These are phyloP conservation scores for Pichia sp. DNA, from an alignment of 1,139 yeast species.

Conservation along the genomic window DNA sequence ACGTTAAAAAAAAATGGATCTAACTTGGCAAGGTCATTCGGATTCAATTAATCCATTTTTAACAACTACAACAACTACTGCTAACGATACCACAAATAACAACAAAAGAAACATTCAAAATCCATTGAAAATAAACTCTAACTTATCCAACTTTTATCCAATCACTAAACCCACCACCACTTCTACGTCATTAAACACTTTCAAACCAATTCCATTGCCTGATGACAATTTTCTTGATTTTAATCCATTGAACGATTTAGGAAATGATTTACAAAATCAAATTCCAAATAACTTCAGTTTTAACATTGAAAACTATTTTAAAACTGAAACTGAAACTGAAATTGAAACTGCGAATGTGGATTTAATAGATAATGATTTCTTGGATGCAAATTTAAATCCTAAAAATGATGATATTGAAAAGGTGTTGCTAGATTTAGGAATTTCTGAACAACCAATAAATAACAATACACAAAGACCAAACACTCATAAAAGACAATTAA, in stretches of 20 bases:
- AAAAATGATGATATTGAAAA: conserved; percentile 24
- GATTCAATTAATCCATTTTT: conserved; percentile 12
- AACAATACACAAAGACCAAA: conserved; percentile 10
- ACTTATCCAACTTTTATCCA: background rate
- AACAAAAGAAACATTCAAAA: background rate
- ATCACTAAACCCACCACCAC: background rate
- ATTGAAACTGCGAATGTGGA: background rate
- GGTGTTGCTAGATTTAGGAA: conserved; percentile 41
- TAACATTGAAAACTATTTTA: conserved; percentile 12
- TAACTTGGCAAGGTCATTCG: conserved; percentile 4
- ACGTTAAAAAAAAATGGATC: conserved; percentile 1
- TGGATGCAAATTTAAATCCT: conserved; percentile 9
- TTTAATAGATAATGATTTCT: conserved; percentile 10
- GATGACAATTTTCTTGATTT: conserved; percentile 30
- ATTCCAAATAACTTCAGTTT: conserved; percentile 3
- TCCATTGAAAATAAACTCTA: conserved; percentile 6
- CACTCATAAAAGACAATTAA: conserved; percentile 28
- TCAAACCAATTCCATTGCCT: conserved; percentile 35
- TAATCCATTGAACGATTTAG: conserved; percentile 14
- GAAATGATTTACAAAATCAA: background rate
- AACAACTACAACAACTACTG: background rate
- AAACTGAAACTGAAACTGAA: background rate
- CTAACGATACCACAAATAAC: background rate
- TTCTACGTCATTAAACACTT: conserved; percentile 6
- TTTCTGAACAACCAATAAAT: conserved; percentile 32